Percentiles rank a stretch among this genome's conserved stretches.
Conservation (phyloP, 2,329 filamentous ascomycete genomes). For the Blastomyces emzantsi region DNA sequence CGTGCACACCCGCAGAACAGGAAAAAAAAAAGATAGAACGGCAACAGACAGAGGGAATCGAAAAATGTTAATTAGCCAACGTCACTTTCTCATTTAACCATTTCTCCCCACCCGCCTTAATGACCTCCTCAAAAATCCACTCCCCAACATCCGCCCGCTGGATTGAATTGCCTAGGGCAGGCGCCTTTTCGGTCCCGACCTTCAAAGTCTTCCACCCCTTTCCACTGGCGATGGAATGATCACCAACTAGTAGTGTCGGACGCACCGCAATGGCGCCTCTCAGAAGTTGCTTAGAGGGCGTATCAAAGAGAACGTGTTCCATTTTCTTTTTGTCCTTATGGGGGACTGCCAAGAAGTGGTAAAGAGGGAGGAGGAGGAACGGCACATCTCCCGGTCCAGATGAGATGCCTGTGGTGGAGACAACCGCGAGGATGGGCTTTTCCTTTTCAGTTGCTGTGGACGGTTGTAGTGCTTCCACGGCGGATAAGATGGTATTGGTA, state of each 20-base stretch:
- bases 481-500: constrained; percentile 18
- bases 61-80: constrained; percentile 15
- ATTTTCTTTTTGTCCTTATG: constrained; percentile 20
- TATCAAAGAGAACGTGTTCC: constrained; percentile 18
- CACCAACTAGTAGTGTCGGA: constrained; percentile 22
- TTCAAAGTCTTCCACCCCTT: constrained; percentile 20
- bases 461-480: constrained; percentile 18
- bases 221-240: constrained; percentile 15
- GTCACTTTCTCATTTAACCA: constrained; percentile 21
- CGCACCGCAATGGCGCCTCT: constrained; percentile 20
- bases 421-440: constrained; percentile 19
- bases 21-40: background rate
- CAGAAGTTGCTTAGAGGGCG: constrained; percentile 15
- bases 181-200: constrained; percentile 21
- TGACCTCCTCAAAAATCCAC: constrained; percentile 24
- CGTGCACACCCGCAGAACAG: background rate
- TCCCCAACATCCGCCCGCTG: constrained; percentile 24
- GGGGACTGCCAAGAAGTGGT: constrained; percentile 21
- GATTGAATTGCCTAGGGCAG: constrained; percentile 24
- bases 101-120: constrained; percentile 16
- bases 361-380: constrained; percentile 16
- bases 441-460: background rate
- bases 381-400: constrained; percentile 15
- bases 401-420: constrained; percentile 24
- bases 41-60: background rate